Conservation (phyloP, 164 flowering plant genomes). For the Stephania cephalantha region DNA sequence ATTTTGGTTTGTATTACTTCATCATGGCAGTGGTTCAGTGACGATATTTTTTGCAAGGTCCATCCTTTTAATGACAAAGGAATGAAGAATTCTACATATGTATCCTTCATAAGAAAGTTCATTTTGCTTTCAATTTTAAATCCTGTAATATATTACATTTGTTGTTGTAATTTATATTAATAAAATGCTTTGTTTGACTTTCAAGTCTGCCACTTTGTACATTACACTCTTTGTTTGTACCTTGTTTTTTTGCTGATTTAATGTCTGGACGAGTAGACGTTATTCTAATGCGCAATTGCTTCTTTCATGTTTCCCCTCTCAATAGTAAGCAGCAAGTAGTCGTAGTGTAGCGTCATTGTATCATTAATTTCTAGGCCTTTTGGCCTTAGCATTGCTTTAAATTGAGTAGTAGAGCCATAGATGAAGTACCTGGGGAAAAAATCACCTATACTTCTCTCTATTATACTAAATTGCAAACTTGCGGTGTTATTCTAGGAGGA, state of each 20-base stretch:
- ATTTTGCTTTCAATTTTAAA: neutral
- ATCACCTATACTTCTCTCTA: no score
- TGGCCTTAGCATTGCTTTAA: no score
- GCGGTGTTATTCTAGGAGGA: no score
- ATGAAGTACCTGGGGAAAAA: no score
- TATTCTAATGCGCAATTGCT: neutral
- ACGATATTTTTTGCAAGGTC: neutral
- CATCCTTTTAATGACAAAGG: neutral
- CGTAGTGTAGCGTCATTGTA: neutral
- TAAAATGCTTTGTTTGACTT: neutral
- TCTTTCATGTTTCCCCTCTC: neutral
- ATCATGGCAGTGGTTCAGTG: neutral
- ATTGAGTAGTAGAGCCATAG: no score
- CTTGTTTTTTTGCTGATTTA: neutral
- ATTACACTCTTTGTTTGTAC: neutral
- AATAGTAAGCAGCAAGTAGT: neutral
- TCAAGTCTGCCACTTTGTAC: neutral
- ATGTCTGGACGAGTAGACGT: neutral
- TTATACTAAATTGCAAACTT: no score
- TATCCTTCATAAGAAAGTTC: neutral
- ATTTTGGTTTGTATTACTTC: neutral
- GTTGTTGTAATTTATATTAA: neutral
- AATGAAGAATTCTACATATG: neutral
- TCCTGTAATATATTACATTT: neutral
- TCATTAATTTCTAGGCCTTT: no score